Conservation (phyloP, 257 asterid genomes). For the Jaltomata sinuosa region DNA sequence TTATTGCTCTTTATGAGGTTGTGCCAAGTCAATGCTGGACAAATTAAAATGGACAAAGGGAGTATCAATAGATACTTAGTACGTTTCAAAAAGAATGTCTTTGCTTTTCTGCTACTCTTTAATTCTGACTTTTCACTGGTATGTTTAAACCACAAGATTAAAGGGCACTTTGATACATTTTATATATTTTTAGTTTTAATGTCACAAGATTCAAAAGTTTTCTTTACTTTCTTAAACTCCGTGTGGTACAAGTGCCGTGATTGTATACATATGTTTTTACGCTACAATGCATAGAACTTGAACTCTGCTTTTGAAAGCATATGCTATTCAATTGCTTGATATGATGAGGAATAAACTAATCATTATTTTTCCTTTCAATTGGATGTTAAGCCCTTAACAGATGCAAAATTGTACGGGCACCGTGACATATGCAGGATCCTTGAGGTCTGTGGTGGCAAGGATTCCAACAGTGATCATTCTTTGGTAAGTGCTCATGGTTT, state of each 20-base stretch:
- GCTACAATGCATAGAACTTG: neutral
- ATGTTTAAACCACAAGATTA: no score
- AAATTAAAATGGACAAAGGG: no score
- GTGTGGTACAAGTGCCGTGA: neutral
- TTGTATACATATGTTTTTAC: neutral
- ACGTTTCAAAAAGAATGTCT: no score
- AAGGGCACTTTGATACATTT: no score
- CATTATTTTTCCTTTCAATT: neutral
- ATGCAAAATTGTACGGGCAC: slow-evolving; percentile 47
- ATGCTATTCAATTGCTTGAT: neutral
- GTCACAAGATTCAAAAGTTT: no score
- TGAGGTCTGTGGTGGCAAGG: slow-evolving; percentile 52
- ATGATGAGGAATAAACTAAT: neutral
- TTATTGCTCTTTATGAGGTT: no score
- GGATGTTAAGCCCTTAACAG: slow-evolving; percentile 39
- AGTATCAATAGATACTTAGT: no score
- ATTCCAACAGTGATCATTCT: slow-evolving; percentile 27
- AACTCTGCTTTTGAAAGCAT: neutral
- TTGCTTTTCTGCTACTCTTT: no score
- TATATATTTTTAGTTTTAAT: no score
- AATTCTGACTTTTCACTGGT: no score
- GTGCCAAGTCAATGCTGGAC: no score
- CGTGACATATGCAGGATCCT: slow-evolving; percentile 59
- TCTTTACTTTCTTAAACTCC: no score
- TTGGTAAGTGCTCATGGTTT: slow-evolving; percentile 22